phyloP scores from a whole-genome alignment of 2,329 filamentous ascomycete species.

The Epichloe elymi region DNA sequence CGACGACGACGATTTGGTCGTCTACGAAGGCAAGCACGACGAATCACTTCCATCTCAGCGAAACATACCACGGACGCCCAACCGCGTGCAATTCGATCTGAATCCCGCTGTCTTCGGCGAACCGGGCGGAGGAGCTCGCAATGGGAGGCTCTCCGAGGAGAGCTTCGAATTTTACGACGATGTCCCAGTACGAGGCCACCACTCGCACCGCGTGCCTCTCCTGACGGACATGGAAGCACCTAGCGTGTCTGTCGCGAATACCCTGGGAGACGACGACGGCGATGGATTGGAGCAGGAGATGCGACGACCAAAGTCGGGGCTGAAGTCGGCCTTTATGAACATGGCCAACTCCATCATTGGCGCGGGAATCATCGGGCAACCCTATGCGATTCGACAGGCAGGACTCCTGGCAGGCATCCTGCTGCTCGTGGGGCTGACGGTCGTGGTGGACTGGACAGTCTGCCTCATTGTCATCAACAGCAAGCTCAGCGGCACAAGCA shows the following conservation, averaged over 20 bases:
- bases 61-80: slow-evolving; percentile 34
- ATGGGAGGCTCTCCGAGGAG: slow-evolving; percentile 11
- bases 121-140: slow-evolving; percentile 11
- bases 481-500: slow-evolving; percentile 86
- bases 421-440: slow-evolving; percentile 65
- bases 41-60: slow-evolving; percentile 4
- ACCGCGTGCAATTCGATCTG: slow-evolving; percentile 63
- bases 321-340: slow-evolving; percentile 93
- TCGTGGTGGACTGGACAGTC: slow-evolving; percentile 94
- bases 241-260: slow-evolving; percentile 54
- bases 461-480: slow-evolving; percentile 94
- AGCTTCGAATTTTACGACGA: slow-evolving; percentile 36
- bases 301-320: slow-evolving; percentile 64
- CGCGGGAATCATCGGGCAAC: slow-evolving; percentile 66
- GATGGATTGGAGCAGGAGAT: slow-evolving; percentile 41
- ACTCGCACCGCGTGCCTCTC: slow-evolving; percentile 50
- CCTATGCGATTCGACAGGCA: slow-evolving; percentile 90
- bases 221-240: slow-evolving; percentile 77
- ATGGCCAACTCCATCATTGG: slow-evolving; percentile 98
- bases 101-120: slow-evolving; percentile 29
- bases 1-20: slow-evolving; percentile 15
- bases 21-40: slow-evolving; percentile 5
- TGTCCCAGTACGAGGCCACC: slow-evolving; percentile 36
- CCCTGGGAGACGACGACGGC: slow-evolving; percentile 22
- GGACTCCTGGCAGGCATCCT: slow-evolving; percentile 70